Evolutionary conservation across 1,284 basidiomycete species (phyloP).

Genomic region (Cystobasidium sp.): DNA sequence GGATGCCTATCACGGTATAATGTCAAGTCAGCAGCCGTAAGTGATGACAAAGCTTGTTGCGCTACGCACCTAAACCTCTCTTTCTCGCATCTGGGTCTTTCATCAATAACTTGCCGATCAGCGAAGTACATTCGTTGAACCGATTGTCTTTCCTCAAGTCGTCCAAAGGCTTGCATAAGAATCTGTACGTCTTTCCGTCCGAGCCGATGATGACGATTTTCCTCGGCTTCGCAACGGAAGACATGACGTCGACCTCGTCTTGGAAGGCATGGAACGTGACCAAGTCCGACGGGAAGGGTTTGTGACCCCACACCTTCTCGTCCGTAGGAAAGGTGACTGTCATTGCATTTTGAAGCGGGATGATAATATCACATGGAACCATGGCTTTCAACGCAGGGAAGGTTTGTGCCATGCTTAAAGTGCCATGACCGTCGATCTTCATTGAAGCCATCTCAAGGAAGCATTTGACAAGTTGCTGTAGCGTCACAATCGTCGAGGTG

Average conservation of each 20-base stretch:
- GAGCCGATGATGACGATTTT: constrained; percentile 86
- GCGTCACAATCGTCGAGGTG: constrained; percentile 3
- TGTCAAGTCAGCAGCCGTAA: neutral
- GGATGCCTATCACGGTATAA: constrained; percentile 70
- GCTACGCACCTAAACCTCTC: constrained; percentile 74
- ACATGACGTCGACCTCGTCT: constrained; percentile 90
- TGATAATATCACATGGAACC: constrained; percentile 71
- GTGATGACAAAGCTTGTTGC: neutral
- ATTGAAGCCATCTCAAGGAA: constrained; percentile 29
- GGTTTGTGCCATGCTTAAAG: constrained; percentile 67
- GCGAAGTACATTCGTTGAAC: constrained; percentile 96
- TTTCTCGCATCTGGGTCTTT: constrained; percentile 77
- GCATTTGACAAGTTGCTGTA: constrained; percentile 15
- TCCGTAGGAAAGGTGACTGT: constrained; percentile 83
- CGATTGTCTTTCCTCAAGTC: constrained; percentile 97
- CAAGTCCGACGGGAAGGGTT: constrained; percentile 77
- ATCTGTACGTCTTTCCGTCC: constrained; percentile 83
- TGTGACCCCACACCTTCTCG: constrained; percentile 66
- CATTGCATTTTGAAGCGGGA: constrained; percentile 91
- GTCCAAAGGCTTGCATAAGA: constrained; percentile 97
- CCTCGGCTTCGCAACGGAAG: constrained; percentile 86
- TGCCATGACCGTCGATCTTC: constrained; percentile 54
- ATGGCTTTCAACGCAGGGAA: constrained; percentile 68
- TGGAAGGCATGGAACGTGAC: constrained; percentile 78
- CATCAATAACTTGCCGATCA: constrained; percentile 97